phyloP scores from a whole-genome alignment of 106 monocot genomes.

The Amphibolis antarctica region DNA sequence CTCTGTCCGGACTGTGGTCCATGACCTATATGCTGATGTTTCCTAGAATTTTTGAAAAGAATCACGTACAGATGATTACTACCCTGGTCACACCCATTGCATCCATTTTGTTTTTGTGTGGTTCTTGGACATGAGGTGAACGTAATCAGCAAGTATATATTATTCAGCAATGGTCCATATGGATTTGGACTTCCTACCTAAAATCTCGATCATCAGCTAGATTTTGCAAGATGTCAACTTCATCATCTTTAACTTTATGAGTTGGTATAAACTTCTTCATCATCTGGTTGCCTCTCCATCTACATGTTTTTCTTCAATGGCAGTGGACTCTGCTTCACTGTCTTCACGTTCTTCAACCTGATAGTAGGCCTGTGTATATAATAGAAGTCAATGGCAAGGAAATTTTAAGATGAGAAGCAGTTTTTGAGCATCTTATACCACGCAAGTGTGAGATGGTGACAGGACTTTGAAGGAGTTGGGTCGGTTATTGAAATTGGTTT shows the following conservation, averaged over 20 bases:
- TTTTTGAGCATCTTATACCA: constrained; percentile 26
- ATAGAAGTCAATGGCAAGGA: not conserved
- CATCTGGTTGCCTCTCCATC: not conserved
- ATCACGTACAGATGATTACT: not conserved
- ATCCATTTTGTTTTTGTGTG: not conserved
- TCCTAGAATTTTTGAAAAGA: constrained; percentile 7
- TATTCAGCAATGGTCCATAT: not conserved
- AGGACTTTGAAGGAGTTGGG: constrained; percentile 85
- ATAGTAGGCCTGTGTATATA: constrained; percentile 51
- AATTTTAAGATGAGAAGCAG: not conserved
- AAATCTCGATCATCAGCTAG: not conserved
- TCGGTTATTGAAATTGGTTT: constrained; percentile 88
- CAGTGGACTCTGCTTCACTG: not conserved
- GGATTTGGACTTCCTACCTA: not conserved
- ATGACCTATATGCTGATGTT: constrained; percentile 34
- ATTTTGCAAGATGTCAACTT: not conserved
- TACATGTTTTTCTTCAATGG: not conserved
- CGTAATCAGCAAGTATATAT: not conserved
- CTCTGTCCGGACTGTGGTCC: constrained; percentile 29
- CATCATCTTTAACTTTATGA: not conserved
- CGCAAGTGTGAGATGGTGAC: constrained; percentile 64
- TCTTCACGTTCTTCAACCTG: constrained; percentile 39
- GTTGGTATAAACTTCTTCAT: constrained; percentile 5
- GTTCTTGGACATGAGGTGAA: too few species aligned
- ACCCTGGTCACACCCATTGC: too few species aligned